A percentile compares a stretch with the other conserved stretches of the same genome.
phyloP scores from a whole-genome alignment of 169 alveolate genomes.

The Eimeria acervulina region DNA sequence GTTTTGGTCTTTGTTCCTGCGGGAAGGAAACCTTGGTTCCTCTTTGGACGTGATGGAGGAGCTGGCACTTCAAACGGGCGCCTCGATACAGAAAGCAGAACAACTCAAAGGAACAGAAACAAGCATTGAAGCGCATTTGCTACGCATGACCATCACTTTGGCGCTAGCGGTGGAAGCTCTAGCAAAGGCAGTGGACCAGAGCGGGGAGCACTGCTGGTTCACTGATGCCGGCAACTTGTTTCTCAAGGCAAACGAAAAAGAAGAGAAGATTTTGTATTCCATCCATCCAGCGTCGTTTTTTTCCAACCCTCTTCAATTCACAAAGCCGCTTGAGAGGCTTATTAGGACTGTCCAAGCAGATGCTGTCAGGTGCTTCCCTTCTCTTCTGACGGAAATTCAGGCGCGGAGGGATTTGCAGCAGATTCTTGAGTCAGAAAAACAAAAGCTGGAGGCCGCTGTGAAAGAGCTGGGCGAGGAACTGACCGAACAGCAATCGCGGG shows the following conservation, averaged over 20 bases:
- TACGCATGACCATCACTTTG: not conserved
- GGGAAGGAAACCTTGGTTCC: not conserved
- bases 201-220: conserved; percentile 20
- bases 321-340: not conserved
- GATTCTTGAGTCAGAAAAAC: not conserved
- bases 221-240: not conserved
- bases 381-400: not conserved
- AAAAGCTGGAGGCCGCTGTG: not conserved
- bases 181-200: not conserved
- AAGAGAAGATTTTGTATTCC: not conserved
- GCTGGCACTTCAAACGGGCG: not conserved
- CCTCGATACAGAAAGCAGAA: not conserved
- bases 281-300: not conserved
- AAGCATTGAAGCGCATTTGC: not conserved
- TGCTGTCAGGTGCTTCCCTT: not conserved
- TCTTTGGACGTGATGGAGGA: not conserved
- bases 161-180: conserved; percentile 23
- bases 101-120: not conserved
- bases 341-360: not conserved
- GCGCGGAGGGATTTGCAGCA: conserved; percentile 1
- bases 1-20: conserved; percentile 6
- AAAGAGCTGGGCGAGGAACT: not conserved
- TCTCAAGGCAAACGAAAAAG: not conserved
- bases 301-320: not conserved
- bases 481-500: not conserved